Conservation (phyloP, 805 yeast species). For the Blastobotrys peoriensis region DNA sequence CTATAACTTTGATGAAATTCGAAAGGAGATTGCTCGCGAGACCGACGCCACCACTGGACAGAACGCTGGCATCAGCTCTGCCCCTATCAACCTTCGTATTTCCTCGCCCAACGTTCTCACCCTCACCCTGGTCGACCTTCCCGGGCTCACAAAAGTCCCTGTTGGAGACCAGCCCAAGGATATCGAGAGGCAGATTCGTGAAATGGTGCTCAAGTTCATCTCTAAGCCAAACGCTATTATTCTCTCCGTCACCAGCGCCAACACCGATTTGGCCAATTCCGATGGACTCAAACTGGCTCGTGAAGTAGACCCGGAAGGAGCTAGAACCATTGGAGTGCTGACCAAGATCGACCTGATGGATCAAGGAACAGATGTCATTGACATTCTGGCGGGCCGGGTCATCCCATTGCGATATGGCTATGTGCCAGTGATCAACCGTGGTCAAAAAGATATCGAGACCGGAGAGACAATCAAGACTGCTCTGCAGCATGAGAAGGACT, state of each 20-base stretch:
- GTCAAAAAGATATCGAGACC: constrained; percentile 90
- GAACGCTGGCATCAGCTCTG: constrained; percentile 79
- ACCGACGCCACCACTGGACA: constrained; percentile 74
- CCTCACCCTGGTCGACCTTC: constrained; percentile 90
- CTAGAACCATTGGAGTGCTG: constrained; percentile 92
- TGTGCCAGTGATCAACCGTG: constrained; percentile 94
- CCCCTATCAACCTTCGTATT: constrained; percentile 88
- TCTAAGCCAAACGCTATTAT: constrained; percentile 94
- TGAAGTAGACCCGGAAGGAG: constrained; percentile 96
- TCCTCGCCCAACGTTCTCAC: constrained; percentile 93
- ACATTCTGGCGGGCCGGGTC: constrained; percentile 90
- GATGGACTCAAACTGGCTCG: constrained; percentile 95
- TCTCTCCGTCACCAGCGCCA: constrained; percentile 91
- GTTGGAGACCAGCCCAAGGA: constrained; percentile 99
- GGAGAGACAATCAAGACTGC: constrained; percentile 87
- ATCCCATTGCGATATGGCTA: constrained; percentile 94
- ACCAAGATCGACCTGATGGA: constrained; percentile 98
- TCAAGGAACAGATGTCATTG: constrained; percentile 94
- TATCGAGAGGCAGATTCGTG: constrained; percentile 89
- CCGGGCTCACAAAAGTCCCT: constrained; percentile 97
- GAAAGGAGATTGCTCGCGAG: constrained; percentile 86
- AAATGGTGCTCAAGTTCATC: constrained; percentile 86
- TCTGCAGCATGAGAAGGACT: constrained; percentile 67
- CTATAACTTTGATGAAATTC: constrained; percentile 80
- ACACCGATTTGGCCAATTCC: constrained; percentile 93